phyloP scores from a whole-genome alignment of 108 stramenopile genomes.

The Cyclotella kingstonii region DNA sequence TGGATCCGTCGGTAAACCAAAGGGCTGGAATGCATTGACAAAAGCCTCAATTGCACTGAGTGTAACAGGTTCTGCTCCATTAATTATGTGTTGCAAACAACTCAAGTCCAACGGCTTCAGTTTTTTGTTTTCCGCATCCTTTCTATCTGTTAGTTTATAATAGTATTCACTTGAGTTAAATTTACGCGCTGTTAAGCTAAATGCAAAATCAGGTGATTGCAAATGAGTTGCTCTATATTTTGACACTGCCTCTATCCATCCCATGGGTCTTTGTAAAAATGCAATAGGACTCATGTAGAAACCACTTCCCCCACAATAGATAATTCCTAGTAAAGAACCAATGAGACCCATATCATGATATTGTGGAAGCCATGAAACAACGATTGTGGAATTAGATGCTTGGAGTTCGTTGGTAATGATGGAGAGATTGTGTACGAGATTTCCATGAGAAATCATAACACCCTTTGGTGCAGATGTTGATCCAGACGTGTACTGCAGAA shows the following conservation, averaged over 20 bases:
- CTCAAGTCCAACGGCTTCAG: conserved; percentile 66
- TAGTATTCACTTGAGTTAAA: conserved; percentile 47
- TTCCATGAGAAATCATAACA: conserved; percentile 87
- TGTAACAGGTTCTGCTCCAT: conserved; percentile 96
- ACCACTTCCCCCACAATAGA: conserved; percentile 96
- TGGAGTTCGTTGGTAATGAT: conserved; percentile 81
- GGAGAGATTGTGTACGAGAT: conserved; percentile 89
- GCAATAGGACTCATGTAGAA: conserved; percentile 95
- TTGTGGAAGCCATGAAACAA: conserved; percentile 98
- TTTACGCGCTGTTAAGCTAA: conserved; percentile 90
- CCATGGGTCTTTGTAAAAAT: conserved; percentile 92
- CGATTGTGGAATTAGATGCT: conserved; percentile 77
- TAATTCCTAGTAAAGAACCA: conserved; percentile 87
- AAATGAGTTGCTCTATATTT: conserved; percentile 89
- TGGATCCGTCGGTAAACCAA: conserved; percentile 57
- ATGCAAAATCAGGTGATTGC: conserved; percentile 99
- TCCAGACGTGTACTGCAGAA: conserved; percentile 98
- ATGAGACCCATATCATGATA: conserved; percentile 99
- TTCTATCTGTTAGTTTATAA: conserved; percentile 14
- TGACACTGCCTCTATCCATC: conserved; percentile 87
- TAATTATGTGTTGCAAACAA: conserved; percentile 89
- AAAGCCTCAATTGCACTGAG: conserved; percentile 79
- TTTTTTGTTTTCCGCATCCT: conserved; percentile 10
- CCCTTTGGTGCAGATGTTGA: conserved; percentile 96
- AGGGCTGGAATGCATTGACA: conserved; percentile 60